Conservation (phyloP, 805 yeast genomes). For the Isabelozyma pseudorhagii region DNA sequence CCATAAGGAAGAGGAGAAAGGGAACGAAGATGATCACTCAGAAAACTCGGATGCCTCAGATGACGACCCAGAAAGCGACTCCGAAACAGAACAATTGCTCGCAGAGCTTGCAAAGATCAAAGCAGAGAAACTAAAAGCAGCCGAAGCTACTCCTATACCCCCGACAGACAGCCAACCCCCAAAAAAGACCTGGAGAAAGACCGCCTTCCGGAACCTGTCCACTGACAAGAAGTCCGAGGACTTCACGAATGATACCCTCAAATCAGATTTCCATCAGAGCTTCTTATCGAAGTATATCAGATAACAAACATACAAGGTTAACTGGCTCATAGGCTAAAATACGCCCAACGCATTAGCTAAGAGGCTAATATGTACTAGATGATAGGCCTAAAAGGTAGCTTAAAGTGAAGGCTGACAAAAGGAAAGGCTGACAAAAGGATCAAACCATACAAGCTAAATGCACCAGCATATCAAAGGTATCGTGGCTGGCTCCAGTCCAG, state of each 20-base stretch:
- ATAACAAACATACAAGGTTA: slow-evolving; percentile 6
- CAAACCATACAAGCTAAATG: no score
- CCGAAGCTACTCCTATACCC: slow-evolving; percentile 4
- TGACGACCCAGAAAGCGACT: neutral
- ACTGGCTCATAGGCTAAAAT: neutral
- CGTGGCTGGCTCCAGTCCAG: no score
- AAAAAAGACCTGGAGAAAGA: slow-evolving; percentile 29
- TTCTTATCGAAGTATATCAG: slow-evolving; percentile 33
- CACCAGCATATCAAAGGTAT: no score
- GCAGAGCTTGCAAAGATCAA: slow-evolving; percentile 9
- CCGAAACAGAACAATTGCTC: neutral
- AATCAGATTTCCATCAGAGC: slow-evolving; percentile 32
- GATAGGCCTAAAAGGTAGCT: no score
- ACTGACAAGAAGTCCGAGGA: neutral
- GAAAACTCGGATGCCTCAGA: neutral
- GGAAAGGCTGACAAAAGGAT: no score
- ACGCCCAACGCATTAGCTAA: no score
- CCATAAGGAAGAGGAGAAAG: neutral
- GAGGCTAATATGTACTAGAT: no score
- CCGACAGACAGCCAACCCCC: slow-evolving; percentile 6
- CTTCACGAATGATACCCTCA: slow-evolving; percentile 31
- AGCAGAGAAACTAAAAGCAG: slow-evolving; percentile 1
- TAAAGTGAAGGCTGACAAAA: no score
- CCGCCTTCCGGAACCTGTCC: slow-evolving; percentile 16
- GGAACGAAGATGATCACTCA: neutral